Evolutionary conservation across 495 filamentous ascomycete genomes (phyloP).

Genomic region (Saxophila tyrrhenica): DNA sequence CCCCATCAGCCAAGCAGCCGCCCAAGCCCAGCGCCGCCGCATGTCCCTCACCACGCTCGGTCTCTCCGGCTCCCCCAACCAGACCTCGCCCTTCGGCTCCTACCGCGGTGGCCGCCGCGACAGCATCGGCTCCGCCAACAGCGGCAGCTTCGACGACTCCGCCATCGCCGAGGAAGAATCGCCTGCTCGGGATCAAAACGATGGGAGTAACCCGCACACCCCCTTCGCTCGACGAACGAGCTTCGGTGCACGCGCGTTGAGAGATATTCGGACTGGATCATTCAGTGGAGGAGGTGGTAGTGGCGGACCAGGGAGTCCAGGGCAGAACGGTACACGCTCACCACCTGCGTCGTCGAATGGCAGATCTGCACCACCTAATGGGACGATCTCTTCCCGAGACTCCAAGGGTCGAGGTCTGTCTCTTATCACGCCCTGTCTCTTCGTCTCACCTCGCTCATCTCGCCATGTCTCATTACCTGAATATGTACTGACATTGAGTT

Average conservation of each 20-base stretch:
- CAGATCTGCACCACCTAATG: constrained; percentile 14
- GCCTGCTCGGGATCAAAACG: constrained; percentile 22
- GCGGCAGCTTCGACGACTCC: constrained; percentile 72
- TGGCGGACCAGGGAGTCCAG: constrained; percentile 11
- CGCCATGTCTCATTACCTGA: constrained; percentile 1
- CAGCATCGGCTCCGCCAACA: constrained; percentile 58
- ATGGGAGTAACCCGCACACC: constrained; percentile 40
- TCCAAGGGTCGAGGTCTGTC: constrained; percentile 39
- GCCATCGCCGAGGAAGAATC: constrained; percentile 71
- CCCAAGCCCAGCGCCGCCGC: constrained; percentile 60
- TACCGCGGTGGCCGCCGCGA: constrained; percentile 51
- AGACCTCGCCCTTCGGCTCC: constrained; percentile 42
- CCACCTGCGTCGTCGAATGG: constrained; percentile 8
- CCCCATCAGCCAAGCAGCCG: constrained; percentile 54
- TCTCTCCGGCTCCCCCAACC: constrained; percentile 64
- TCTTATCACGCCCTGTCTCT: constrained; percentile 9
- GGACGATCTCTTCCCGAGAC: constrained; percentile 34
- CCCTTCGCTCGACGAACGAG: constrained; percentile 81
- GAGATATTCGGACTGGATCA: constrained; percentile 50
- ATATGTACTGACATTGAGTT: constrained; percentile 49
- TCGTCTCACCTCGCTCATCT: constrained; percentile 21
- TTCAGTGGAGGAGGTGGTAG: constrained; percentile 19
- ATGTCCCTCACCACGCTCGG: constrained; percentile 81
- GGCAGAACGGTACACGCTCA: constrained; percentile 22
- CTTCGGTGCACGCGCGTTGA: constrained; percentile 78